Evolutionary conservation across 2,329 filamentous ascomycete species (phyloP).

Genomic region (Ustulina deusta): DNA sequence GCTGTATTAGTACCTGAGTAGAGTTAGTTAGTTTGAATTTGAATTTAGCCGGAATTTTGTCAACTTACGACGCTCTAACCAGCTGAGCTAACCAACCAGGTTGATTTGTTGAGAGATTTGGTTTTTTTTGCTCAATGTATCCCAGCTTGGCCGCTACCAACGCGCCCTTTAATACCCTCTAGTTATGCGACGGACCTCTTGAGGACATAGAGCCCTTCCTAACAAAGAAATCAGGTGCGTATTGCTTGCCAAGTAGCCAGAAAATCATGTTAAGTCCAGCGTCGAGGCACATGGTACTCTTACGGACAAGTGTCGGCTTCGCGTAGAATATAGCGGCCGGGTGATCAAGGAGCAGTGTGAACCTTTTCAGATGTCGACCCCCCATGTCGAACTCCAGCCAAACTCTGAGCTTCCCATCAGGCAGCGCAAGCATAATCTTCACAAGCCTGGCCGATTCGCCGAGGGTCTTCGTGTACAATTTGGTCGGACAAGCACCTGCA

Average conservation of each 20-base stretch:
- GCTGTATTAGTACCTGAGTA: too few species aligned
- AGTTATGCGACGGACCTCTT: too few species aligned
- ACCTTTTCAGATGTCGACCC: conserved; percentile 9
- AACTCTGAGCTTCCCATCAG: conserved; percentile 16
- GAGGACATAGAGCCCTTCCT: conserved; percentile 14
- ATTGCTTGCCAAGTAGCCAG: conserved; percentile 18
- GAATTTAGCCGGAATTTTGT: too few species aligned
- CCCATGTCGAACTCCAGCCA: conserved; percentile 12
- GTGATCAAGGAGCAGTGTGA: conserved; percentile 19
- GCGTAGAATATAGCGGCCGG: conserved; percentile 18
- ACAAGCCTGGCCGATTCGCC: conserved; percentile 5
- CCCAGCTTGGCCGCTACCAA: too few species aligned
- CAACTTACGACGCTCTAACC: too few species aligned
- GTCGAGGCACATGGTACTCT: conserved; percentile 18
- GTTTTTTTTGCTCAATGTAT: too few species aligned
- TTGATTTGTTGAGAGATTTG: too few species aligned
- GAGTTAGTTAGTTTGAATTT: too few species aligned
- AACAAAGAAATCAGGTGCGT: conserved; percentile 17
- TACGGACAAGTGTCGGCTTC: conserved; percentile 16
- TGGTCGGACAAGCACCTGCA: conserved; percentile 3
- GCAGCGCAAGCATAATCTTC: conserved; percentile 5
- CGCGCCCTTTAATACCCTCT: too few species aligned
- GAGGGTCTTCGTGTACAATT: conserved; percentile 5
- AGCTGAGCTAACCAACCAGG: too few species aligned
- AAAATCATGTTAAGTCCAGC: conserved; percentile 15